Evolutionary conservation across 2,329 filamentous ascomycete species (phyloP).

Genomic region (Ceratocystis albifundus): DNA sequence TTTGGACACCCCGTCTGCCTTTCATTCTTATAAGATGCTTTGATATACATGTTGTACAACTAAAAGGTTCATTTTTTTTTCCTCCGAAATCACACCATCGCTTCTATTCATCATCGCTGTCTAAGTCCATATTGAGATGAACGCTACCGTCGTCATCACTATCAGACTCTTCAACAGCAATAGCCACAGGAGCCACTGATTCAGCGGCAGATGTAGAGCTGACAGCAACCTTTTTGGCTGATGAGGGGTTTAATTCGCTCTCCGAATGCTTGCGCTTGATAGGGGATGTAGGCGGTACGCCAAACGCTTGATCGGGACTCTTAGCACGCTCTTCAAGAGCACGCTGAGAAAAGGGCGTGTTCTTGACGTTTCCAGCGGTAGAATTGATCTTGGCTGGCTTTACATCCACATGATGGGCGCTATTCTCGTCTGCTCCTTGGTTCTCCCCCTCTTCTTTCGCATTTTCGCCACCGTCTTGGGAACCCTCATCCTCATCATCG

Average conservation of each 20-base stretch:
- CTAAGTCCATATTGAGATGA: slow-evolving; percentile 49
- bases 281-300: slow-evolving; percentile 26
- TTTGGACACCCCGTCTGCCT: slow-evolving; percentile 2
- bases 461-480: slow-evolving; percentile 32
- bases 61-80: neutral
- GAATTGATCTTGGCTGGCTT: slow-evolving; percentile 22
- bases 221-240: slow-evolving; percentile 30
- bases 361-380: slow-evolving; percentile 1
- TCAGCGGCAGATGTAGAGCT: slow-evolving; percentile 4
- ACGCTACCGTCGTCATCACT: slow-evolving; percentile 44
- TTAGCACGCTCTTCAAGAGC: slow-evolving; percentile 15
- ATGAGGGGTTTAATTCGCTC: slow-evolving; percentile 28
- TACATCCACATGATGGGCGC: neutral
- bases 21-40: neutral
- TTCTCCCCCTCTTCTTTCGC: slow-evolving; percentile 30
- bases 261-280: slow-evolving; percentile 34
- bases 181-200: slow-evolving; percentile 24
- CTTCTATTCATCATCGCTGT: slow-evolving; percentile 36
- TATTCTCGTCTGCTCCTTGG: neutral
- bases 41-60: neutral
- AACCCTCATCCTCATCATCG: slow-evolving; percentile 24
- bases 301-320: slow-evolving; percentile 17
- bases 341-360: slow-evolving; percentile 16
- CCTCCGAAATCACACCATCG: neutral
- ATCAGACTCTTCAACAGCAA: slow-evolving; percentile 29